These are phyloP conservation scores for Floccularia luteovirens DNA, from an alignment of 768 basidiomycete genomes.

Conservation along the genomic window DNA sequence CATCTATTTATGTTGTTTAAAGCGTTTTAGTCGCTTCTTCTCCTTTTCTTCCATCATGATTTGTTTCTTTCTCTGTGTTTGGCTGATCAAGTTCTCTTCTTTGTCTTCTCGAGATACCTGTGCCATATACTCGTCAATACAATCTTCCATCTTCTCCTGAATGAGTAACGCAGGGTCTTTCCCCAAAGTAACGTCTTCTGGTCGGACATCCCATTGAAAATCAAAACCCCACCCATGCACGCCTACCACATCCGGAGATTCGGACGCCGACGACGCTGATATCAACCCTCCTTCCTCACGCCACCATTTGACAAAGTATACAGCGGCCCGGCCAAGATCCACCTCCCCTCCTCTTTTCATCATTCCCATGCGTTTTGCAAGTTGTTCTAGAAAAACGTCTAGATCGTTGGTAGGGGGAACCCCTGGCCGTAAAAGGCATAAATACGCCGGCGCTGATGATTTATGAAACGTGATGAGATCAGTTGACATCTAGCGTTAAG, in stretches of 20 bases:
- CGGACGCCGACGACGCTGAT: conserved; percentile 22
- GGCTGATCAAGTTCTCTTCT: conserved; percentile 52
- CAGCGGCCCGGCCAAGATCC: conserved; percentile 66
- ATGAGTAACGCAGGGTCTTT: conserved; percentile 23
- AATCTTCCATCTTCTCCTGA: conserved; percentile 63
- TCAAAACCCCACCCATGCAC: conserved; percentile 82
- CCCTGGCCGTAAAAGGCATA: conserved; percentile 48
- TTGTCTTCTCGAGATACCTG: conserved; percentile 39
- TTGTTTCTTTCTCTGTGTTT: conserved; percentile 66
- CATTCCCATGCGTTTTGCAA: conserved; percentile 79
- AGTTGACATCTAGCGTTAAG: conserved; percentile 1
- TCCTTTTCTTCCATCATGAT: conserved; percentile 29
- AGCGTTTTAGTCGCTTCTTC: conserved; percentile 27
- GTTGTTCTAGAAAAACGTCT: conserved; percentile 54
- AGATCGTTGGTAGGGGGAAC: conserved; percentile 54
- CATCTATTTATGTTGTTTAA: no score
- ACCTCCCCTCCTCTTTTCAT: conserved; percentile 66
- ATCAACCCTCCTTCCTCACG: conserved; percentile 63
- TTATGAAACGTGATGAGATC: not conserved
- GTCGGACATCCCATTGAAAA: conserved; percentile 55
- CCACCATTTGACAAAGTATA: conserved; percentile 86
- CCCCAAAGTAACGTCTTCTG: conserved; percentile 16
- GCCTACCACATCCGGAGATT: conserved; percentile 1
- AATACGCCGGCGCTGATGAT: conserved; percentile 58
- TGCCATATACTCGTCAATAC: conserved; percentile 49